phyloP scores from a whole-genome alignment of 2,329 filamentous ascomycete genomes.

The Ploettnerulaceae sp. region DNA sequence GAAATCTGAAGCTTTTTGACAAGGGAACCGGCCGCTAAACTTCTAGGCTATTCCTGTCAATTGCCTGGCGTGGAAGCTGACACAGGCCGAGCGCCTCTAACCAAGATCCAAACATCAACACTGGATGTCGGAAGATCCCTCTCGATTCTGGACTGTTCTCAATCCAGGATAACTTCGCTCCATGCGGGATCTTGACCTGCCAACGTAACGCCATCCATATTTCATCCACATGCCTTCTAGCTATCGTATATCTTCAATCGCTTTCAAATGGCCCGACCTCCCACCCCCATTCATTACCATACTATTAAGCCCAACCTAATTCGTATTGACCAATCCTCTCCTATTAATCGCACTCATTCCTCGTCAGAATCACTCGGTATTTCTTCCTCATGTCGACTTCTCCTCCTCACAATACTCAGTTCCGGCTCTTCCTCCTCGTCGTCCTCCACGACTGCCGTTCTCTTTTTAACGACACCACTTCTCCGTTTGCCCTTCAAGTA shows the following conservation, averaged over 20 bases:
- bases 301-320: too few species aligned
- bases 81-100: too few species aligned
- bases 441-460: slow-evolving; percentile 5
- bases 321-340: not conserved
- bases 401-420: slow-evolving; percentile 1
- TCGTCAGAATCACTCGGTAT: slow-evolving; percentile 3
- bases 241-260: not conserved
- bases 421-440: slow-evolving; percentile 17
- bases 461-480: slow-evolving; percentile 23
- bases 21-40: too few species aligned
- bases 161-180: too few species aligned
- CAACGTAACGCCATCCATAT: not conserved
- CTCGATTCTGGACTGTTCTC: too few species aligned
- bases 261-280: not conserved
- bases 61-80: too few species aligned
- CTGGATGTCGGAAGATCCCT: too few species aligned
- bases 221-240: not conserved
- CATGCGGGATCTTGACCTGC: too few species aligned
- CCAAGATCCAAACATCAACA: too few species aligned
- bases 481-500: slow-evolving; percentile 31
- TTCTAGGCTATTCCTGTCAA: too few species aligned
- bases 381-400: slow-evolving; percentile 5
- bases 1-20: too few species aligned
- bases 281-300: not conserved
- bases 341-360: not conserved